Evolutionary conservation across 2,329 filamentous ascomycete genomes (phyloP).

Genomic region (Claviceps sp.): DNA sequence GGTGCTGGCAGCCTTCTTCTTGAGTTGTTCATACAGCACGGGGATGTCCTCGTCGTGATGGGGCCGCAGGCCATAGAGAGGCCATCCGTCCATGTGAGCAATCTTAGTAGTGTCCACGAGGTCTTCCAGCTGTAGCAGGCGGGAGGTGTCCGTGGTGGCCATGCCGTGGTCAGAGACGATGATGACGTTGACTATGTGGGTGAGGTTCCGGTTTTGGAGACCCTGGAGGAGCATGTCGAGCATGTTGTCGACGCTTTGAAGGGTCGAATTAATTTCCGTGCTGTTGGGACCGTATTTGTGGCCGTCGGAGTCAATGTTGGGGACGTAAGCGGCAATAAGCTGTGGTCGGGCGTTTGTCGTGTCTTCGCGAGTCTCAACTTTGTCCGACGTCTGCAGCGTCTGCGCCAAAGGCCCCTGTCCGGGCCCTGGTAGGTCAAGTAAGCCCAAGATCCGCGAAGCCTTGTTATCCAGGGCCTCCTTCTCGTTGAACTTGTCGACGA

Average conservation of each 20-base stretch:
- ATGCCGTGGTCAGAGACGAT: constrained; percentile 98
- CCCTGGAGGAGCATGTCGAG: constrained; percentile 63
- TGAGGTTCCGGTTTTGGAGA: constrained; percentile 70
- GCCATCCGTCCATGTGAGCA: constrained; percentile 86
- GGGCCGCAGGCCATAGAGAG: constrained; percentile 75
- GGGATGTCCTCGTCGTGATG: constrained; percentile 55
- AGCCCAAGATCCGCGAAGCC: constrained; percentile 63
- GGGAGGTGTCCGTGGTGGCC: constrained; percentile 74
- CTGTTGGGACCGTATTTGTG: constrained; percentile 89
- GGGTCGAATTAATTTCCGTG: constrained; percentile 73
- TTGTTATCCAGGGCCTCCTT: constrained; percentile 63
- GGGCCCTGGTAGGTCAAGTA: constrained; percentile 69
- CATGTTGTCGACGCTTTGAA: constrained; percentile 70
- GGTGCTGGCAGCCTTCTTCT: constrained; percentile 37
- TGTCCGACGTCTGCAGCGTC: not conserved
- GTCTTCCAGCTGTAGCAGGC: constrained; percentile 82
- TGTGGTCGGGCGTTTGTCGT: constrained; percentile 57
- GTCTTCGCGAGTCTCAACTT: constrained; percentile 10
- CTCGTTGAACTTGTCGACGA: constrained; percentile 74
- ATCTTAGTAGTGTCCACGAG: constrained; percentile 66
- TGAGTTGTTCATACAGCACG: constrained; percentile 49
- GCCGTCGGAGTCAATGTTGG: constrained; percentile 77
- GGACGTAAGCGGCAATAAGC: constrained; percentile 87
- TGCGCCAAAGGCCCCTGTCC: constrained; percentile 35
- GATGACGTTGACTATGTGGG: constrained; percentile 79